Base-by-base conservation (phyloP, 2,329 filamentous ascomycete genomes). In the Ceratocystis colombiana region DNA sequence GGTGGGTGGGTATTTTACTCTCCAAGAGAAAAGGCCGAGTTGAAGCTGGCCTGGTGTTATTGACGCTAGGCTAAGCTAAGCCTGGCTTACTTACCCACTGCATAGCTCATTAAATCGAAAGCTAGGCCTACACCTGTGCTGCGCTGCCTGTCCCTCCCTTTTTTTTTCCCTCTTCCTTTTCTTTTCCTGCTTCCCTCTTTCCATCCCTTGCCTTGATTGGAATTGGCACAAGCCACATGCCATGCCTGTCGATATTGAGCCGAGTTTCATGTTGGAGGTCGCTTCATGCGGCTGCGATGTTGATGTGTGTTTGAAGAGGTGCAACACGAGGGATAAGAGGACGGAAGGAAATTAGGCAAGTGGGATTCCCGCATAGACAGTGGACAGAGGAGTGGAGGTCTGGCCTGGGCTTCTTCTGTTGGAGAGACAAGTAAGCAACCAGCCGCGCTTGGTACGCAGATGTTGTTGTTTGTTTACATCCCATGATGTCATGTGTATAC, bases 161-260 rank as follows among this genome's bases (percentile, higher is more conserved):
- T 12, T 2, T 2, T 22, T n/a, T 25, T 25, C 22, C 46, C 46
- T 50, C 46, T 22, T 57, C 25, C 22, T 37, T 37, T 37, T 37
- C 33, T 37, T 37, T 37, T 37, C 8, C 33, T 37, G 33, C 33
- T 37, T 37, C 25, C 8, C 22, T 12, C 53, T 30, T 30, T 30
- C 25, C 20, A 25, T 57, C 53, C 53, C 53, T 57, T 57, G 53
- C 22, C 17, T 57, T 12, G 8, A 30, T 30, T 20, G 22, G 53
- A 57, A 57, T 33, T 30, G 20, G 53, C n/a, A 53, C 22, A 30
- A 57, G 53, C 53, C 28, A 57, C 53, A 57, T 57, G 53, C 53
- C 53, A 57, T 57, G 53, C 28, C 53, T 57, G 12, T 57, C 53
- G 28, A 57, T 57, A 33, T 57, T 41, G 53, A 57, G 15, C 53